These are phyloP conservation scores for Castanea mollissima DNA, from an alignment of 306 rosid species.

Conservation along the genomic window DNA sequence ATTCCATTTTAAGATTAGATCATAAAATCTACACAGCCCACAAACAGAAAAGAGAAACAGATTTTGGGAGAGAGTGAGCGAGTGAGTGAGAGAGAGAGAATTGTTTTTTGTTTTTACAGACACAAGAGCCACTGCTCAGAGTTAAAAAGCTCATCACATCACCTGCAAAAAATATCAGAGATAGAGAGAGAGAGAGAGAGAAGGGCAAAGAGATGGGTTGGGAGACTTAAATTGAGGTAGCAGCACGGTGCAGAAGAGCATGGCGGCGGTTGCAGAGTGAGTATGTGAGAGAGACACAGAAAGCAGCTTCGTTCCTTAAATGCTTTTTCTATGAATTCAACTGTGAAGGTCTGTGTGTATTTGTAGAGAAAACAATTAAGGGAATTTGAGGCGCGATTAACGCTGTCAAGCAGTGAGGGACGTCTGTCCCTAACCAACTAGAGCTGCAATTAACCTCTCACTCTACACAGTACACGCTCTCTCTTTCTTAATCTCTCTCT, in stretches of 20 bases:
- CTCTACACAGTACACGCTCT: not conserved
- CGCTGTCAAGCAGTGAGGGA: constrained; percentile 37
- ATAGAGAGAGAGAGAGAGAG: constrained; percentile 23
- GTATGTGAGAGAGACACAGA: constrained; percentile 8
- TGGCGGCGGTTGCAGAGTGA: constrained; percentile 89
- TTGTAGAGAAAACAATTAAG: not conserved
- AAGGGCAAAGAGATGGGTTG: constrained; percentile 2
- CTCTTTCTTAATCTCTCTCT: too few species aligned
- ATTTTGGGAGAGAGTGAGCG: constrained; percentile 8
- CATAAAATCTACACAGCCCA: constrained; percentile 31
- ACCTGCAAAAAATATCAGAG: constrained; percentile 27
- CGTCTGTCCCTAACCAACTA: constrained; percentile 24
- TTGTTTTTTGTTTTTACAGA: constrained; percentile 17
- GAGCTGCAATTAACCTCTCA: constrained; percentile 27
- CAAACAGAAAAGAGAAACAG: not conserved
- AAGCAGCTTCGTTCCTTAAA: constrained; percentile 45
- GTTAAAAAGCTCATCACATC: constrained; percentile 27
- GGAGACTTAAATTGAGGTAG: constrained; percentile 49
- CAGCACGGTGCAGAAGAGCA: constrained; percentile 45
- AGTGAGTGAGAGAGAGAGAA: constrained; percentile 7
- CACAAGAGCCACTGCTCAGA: constrained; percentile 35
- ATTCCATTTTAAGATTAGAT: constrained; percentile 30
- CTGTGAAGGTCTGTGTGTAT: not conserved
- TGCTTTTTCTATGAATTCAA: constrained; percentile 25
- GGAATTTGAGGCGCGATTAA: constrained; percentile 41